A percentile compares a stretch with the other conserved stretches of the same genome.
These are phyloP conservation scores for Niebla homalea DNA, from an alignment of 495 filamentous ascomycete genomes.

Conservation along the genomic window DNA sequence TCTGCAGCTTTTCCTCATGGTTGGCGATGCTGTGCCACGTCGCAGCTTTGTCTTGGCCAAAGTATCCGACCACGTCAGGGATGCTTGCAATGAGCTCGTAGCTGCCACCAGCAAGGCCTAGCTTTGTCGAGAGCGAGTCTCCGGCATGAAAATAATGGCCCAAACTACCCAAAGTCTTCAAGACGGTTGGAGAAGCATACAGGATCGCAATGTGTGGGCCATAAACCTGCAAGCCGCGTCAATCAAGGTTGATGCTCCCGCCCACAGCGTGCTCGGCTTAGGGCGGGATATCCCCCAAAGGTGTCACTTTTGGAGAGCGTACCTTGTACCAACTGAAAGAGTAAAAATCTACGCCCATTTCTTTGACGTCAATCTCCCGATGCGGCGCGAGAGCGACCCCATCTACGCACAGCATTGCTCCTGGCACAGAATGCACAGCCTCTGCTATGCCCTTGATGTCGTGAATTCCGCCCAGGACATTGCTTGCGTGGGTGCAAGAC, in stretches of 20 bases:
- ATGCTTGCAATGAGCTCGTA: constrained; percentile 55
- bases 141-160: constrained; percentile 56
- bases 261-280: not conserved
- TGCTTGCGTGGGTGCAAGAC: constrained; percentile 54
- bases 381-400: constrained; percentile 63
- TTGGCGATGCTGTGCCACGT: constrained; percentile 38
- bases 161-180: constrained; percentile 36
- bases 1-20: constrained; percentile 50
- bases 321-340: constrained; percentile 64
- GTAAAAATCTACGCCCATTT: constrained; percentile 58
- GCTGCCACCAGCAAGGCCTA: constrained; percentile 49
- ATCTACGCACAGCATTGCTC: constrained; percentile 40
- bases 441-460: constrained; percentile 42
- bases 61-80: constrained; percentile 42
- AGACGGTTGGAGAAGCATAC: constrained; percentile 41
- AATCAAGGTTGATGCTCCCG: not conserved
- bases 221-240: constrained; percentile 34
- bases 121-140: constrained; percentile 43
- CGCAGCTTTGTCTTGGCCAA: constrained; percentile 23
- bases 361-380: constrained; percentile 48
- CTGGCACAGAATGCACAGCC: constrained; percentile 35
- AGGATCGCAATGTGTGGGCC: constrained; percentile 58
- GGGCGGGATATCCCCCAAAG: not conserved
- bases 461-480: constrained; percentile 58
- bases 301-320: not conserved